Evolutionary conservation across 1,284 basidiomycete species (phyloP), one percentile per base, ranked within the genome.

Genomic region (Vanrija humicola): DNA sequence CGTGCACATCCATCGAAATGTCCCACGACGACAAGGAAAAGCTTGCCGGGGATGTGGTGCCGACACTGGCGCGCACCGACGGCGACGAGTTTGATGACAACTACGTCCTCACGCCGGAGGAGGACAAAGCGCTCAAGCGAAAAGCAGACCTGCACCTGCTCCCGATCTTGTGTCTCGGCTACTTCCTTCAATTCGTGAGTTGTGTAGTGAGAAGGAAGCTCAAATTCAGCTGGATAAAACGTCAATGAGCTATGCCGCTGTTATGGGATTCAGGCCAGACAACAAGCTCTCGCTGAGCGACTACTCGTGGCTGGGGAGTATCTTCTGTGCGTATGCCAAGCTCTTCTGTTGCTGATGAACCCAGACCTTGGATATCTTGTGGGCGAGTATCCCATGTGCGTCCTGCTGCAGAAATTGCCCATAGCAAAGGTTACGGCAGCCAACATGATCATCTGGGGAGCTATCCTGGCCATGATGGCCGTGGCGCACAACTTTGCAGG

Each of bases 391-490:
- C 40, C 40, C 5, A 42, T 42, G 40, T 42, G n/a, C 40, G 12
- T 42, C 1, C 40, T 42, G 7, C n/a, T 18, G 40, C 54, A 56
- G 23, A 56, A 53, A 44, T 51, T 61, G 21, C 46, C 40, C 6
- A 52, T 61, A 6, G 54, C 46, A 18, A 51, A 52, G 40, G 50
- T 46, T 18, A 49, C 47, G 15, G 46, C 43, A 3, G 21, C 39
- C 34, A 56, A 40, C 26, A 46, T 52, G 42, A 45, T 57, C 45
- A 18, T 61, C 16, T 56, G 62, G 39, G 59, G 59, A 16, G 62
- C 59, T 16, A 54, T 63, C 21, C 43, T 63, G 14, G 51, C 51
- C 38, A 58, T 56, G 40, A 63, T 60, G 50, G 58, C 62, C 16
- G 50, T 59, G 28, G 56, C 52, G 14, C 48, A 49, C 23, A 51